These are phyloP conservation scores for Fraxinus quadrangulata DNA, from an alignment of 257 asterid species.

Conservation along the genomic window DNA sequence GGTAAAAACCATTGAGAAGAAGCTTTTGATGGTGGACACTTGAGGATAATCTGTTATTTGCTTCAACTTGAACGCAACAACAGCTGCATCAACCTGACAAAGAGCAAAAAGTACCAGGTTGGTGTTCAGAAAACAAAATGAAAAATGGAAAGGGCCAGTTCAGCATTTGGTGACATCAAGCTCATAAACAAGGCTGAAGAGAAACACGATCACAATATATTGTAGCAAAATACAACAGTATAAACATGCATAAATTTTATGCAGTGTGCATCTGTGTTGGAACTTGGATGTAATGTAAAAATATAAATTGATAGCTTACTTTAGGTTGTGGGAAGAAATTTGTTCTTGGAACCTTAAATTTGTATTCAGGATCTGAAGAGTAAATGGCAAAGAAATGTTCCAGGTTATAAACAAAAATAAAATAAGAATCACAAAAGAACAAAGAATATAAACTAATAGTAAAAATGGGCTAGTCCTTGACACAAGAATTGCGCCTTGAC, in stretches of 20 bases:
- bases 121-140: not conserved
- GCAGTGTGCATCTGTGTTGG: not conserved
- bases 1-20: constrained; percentile 79
- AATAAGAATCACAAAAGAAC: not conserved
- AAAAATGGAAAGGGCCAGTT: not conserved
- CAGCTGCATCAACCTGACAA: constrained; percentile 91
- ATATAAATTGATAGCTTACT: constrained; percentile 40
- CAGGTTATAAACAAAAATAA: not conserved
- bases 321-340: constrained; percentile 93
- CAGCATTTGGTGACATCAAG: not conserved
- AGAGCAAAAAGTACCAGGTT: constrained; percentile 1
- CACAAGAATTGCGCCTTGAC: not conserved
- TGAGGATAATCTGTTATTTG: constrained; percentile 64
- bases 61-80: constrained; percentile 76
- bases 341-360: constrained; percentile 71
- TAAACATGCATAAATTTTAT: not conserved
- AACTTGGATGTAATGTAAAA: not conserved
- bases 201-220: not conserved
- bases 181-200: not conserved
- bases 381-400: constrained; percentile 7
- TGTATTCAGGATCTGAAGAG: constrained; percentile 77
- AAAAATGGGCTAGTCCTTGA: not conserved
- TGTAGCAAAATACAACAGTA: not conserved
- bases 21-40: constrained; percentile 82
- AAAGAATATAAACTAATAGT: not conserved